A percentile compares a stretch with the other conserved stretches of the same genome.
These are phyloP conservation scores for Musa itinerans DNA, from an alignment of 176 grass and related monocot species.

Conservation along the genomic window DNA sequence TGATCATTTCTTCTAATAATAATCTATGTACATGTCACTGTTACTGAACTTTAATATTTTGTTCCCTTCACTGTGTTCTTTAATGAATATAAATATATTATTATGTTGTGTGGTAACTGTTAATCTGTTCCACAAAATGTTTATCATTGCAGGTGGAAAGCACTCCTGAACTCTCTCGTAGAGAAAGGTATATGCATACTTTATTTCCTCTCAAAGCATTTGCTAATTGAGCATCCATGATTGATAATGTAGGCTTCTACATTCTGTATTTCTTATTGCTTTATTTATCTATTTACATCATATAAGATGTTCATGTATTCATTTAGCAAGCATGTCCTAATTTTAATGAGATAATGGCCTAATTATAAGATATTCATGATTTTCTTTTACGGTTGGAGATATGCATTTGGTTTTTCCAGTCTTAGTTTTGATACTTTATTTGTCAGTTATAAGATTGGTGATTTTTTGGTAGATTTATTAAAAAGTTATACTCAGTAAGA, in stretches of 20 bases:
- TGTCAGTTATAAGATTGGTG: no score
- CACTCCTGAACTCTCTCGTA: conserved; percentile 8
- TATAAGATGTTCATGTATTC: no score
- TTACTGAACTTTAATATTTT: not conserved
- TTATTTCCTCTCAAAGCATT: not conserved
- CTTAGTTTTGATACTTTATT: no score
- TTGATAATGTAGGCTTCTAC: not conserved
- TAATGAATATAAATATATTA: not conserved
- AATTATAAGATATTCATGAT: no score
- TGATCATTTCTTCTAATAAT: not conserved
- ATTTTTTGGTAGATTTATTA: no score
- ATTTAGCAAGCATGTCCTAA: no score
- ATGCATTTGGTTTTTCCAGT: no score
- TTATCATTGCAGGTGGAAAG: conserved; percentile 6
- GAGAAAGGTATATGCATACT: conserved; percentile 3
- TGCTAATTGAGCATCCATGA: not conserved
- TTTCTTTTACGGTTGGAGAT: no score
- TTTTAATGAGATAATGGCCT: no score
- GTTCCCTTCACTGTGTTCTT: no score
- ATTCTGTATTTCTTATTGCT: not conserved
- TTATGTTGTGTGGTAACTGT: not conserved
- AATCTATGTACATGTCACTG: not conserved
- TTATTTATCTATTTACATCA: not conserved
- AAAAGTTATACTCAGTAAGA: no score
- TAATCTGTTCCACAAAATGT: no score